phyloP scores from a whole-genome alignment of 2,329 filamentous ascomycete species.

The Penicillium sp. region DNA sequence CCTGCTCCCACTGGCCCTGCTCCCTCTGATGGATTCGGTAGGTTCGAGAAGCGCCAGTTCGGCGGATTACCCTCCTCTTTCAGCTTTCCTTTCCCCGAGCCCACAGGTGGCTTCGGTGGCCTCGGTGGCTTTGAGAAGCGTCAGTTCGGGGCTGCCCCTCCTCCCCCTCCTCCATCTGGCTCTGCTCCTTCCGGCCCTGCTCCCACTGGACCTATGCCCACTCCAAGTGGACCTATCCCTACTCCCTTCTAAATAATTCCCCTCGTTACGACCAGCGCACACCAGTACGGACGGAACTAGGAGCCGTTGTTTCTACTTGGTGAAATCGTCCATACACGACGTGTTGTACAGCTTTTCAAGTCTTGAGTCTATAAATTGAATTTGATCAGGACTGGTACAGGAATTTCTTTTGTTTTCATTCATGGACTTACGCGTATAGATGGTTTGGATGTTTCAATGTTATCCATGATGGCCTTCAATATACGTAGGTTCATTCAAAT shows the following conservation, averaged over 20 bases:
- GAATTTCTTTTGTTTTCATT: not conserved
- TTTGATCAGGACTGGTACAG: not conserved
- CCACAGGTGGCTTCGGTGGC: not conserved
- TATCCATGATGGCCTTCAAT: constrained; percentile 1
- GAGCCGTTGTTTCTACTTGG: not conserved
- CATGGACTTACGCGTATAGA: constrained; percentile 3
- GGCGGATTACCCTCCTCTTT: not conserved
- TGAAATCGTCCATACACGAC: constrained; percentile 3
- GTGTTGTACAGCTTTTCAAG: constrained; percentile 1
- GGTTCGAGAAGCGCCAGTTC: not conserved
- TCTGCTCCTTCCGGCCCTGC: not conserved
- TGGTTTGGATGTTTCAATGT: constrained; percentile 8
- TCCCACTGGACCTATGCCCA: constrained; percentile 1
- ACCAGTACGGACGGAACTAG: not conserved
- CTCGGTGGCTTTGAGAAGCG: constrained; percentile 9
- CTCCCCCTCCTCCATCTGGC: constrained; percentile 1
- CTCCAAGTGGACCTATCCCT: not conserved
- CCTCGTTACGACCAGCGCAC: not conserved
- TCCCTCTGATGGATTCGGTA: not conserved
- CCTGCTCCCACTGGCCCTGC: not conserved
- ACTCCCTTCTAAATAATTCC: constrained; percentile 5
- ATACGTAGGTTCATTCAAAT: not conserved
- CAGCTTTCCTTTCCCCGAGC: constrained; percentile 2
- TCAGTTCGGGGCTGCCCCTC: not conserved
- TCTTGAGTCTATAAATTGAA: not conserved